These are phyloP conservation scores for Rhododendron ovatum DNA, from an alignment of 148 eudicot species.

Conservation along the genomic window DNA sequence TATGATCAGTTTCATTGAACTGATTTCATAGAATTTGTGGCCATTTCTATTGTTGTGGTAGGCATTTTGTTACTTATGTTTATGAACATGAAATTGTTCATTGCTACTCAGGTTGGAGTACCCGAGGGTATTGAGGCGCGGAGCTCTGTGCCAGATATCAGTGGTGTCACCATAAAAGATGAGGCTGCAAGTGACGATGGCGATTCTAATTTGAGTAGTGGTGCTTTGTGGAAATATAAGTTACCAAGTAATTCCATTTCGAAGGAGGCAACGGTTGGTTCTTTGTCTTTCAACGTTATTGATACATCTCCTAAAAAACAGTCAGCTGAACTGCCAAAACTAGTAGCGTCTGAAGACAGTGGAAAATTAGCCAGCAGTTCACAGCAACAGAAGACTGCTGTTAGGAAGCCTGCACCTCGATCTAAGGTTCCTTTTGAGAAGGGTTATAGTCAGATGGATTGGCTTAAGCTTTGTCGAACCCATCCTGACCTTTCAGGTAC, in stretches of 20 bases:
- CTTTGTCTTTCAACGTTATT: slow-evolving; percentile 66
- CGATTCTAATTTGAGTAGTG: slow-evolving; percentile 14
- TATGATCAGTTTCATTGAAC: background rate
- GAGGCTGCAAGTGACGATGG: slow-evolving; percentile 21
- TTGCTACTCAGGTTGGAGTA: slow-evolving; percentile 36
- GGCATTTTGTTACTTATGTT: background rate
- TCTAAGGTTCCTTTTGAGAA: slow-evolving; percentile 92
- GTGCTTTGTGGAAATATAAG: slow-evolving; percentile 34
- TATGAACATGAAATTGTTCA: background rate
- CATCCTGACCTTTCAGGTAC: slow-evolving; percentile 97
- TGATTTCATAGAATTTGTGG: background rate
- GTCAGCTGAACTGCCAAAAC: slow-evolving; percentile 15
- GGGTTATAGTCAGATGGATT: slow-evolving; percentile 93
- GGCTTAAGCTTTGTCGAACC: slow-evolving; percentile 89
- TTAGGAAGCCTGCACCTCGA: slow-evolving; percentile 52
- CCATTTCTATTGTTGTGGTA: background rate
- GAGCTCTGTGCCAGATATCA: slow-evolving; percentile 43
- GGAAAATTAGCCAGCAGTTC: slow-evolving; percentile 30
- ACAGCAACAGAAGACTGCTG: slow-evolving; percentile 25
- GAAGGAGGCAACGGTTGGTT: slow-evolving; percentile 59
- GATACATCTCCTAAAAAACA: slow-evolving; percentile 37
- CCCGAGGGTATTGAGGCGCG: slow-evolving; percentile 30
- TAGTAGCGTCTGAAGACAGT: slow-evolving; percentile 23
- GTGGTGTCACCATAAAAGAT: slow-evolving; percentile 42
- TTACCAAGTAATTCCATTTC: slow-evolving; percentile 18